Base-by-base conservation (phyloP, 345 rosid species). In the Iberis pinnata region DNA sequence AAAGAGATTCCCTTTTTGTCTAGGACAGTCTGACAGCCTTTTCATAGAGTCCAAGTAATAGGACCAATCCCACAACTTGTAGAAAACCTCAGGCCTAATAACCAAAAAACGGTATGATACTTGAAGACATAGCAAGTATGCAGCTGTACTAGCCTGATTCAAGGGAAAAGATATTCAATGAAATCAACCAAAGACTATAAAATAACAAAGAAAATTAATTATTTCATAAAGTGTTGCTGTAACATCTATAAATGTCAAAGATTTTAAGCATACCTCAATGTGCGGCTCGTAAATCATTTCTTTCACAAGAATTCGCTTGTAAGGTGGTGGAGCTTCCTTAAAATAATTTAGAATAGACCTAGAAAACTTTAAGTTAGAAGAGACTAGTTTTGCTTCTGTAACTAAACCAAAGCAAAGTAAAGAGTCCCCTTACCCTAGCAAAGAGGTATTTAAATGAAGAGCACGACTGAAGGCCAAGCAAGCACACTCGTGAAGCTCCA, bases 61-160 rank as follows among this genome's bases (percentile, higher is more conserved):
- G 31, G 95, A 88, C 95, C 98, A 88, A 72, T 90, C 84, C 98
- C 98, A 92, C 55, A 63, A 74, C 66, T 76, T 77, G 48, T 84
- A 76, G 68, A 90, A 75, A 48, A 70, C 63, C 49, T 84, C 77
- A 18, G 84, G 79, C 49, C 74, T 80, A 42, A 62, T 44, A 40
- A 74, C 39, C 36, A 92, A 75, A 62, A 92, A 60, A 46, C 93
- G 88, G 49, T 79, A 88, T 45, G 93, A 82, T 61, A 69, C 75
- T 64, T 78, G 76, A 51, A 69, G 75, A 12, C 74, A 76, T 57
- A 53, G 70, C 60, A 80, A 72, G 56, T 61, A 65, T 13, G 18
- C 52, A 58, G 60, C 57, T 38, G 64, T 62, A 57, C 53, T 54
- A 57, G 65, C 84, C 98, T 90, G 74, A 40, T 51, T 51, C 65